Base-by-base conservation (phyloP, 225 moss, liverwort and hornwort genomes). In the Pseudoscleropodium purum region DNA sequence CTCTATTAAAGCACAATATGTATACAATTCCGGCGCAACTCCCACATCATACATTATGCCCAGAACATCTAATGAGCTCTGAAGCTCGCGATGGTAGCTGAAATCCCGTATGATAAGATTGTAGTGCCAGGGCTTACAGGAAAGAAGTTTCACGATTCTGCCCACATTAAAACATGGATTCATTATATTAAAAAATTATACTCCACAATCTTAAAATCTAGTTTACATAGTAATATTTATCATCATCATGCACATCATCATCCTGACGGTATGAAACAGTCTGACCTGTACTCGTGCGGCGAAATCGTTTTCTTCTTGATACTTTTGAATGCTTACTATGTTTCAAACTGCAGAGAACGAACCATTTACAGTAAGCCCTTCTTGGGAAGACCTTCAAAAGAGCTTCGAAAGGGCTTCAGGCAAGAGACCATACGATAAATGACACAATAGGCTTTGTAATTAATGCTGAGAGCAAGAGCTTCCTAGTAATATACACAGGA, bases 51-150 rank as follows among this genome's bases (percentile, higher is more conserved):
- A 91, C 97, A 99, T 97, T 25, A 95, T 91, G 76, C 81, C 81
- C 89, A 96, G 88, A 61, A 95, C 93, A 83, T 88, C 81, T 65
- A 96, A 95, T 75, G 96, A 93, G 82, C 94, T 93, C 80, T 91
- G 93, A 88, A 97, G 90, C 67, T 97, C 93, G 88, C 96, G 94
- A 75, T 87, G 90, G 85, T 93, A 93, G 70, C 93, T 93, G 80
- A 99, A 99, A 66, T 96, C 94, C 31, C 96, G 95, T 90, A 99
- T 95, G 81, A 96, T 93, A 66, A 95, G 92, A 90, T 97, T 97
- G 91, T 94, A 98, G 84, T 98, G 97, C 93, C 96, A 92, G 65
- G 96, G 95, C 30, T 97, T 94, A 68, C 90, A 89, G 34, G 98
- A 97, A 56, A 98, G 92, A 72, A 97, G 92, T 90, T 89, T 87